Percentiles rank a stretch among this genome's conserved stretches.
Conservation (phyloP, 2,329 filamentous ascomycete species). For the Sporothrix brunneoviolacea region DNA sequence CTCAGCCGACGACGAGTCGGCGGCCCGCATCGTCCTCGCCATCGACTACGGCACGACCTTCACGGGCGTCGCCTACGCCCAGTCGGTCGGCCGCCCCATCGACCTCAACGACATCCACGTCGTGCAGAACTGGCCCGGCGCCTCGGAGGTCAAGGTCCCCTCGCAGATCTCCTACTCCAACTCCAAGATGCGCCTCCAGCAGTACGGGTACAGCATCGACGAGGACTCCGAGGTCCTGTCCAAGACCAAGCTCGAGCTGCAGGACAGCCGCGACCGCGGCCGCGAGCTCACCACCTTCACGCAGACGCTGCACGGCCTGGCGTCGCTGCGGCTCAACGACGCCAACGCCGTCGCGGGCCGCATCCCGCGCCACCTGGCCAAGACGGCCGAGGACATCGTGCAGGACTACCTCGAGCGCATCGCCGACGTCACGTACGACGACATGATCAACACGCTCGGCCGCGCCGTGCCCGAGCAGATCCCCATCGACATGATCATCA, state of each 20-base stretch:
- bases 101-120: conserved; percentile 15
- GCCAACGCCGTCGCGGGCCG: background rate
- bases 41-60: conserved; percentile 20
- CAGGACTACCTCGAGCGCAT: conserved; percentile 17
- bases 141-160: conserved; percentile 15
- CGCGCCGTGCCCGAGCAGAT: conserved; percentile 9
- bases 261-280: conserved; percentile 1
- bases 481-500: conserved; percentile 18
- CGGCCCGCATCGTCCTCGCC: conserved; percentile 14
- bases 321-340: conserved; percentile 7
- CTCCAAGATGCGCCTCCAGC: conserved; percentile 1
- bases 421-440: conserved; percentile 11
- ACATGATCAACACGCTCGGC: conserved; percentile 9
- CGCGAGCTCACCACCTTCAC: conserved; percentile 12
- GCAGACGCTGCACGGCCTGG: conserved; percentile 13
- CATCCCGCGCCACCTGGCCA: conserved; percentile 14
- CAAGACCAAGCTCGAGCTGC: conserved; percentile 19
- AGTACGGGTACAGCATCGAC: conserved; percentile 18
- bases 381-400: conserved; percentile 16
- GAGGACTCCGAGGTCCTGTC: conserved; percentile 11
- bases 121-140: conserved; percentile 15
- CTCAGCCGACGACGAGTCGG: background rate
- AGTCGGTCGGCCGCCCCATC: conserved; percentile 2
- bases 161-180: conserved; percentile 18
- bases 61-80: conserved; percentile 15